Evolutionary conservation across 768 basidiomycete genomes (phyloP), one percentile per base, ranked within the genome.

Genomic region (Tricholoma saponaceum): DNA sequence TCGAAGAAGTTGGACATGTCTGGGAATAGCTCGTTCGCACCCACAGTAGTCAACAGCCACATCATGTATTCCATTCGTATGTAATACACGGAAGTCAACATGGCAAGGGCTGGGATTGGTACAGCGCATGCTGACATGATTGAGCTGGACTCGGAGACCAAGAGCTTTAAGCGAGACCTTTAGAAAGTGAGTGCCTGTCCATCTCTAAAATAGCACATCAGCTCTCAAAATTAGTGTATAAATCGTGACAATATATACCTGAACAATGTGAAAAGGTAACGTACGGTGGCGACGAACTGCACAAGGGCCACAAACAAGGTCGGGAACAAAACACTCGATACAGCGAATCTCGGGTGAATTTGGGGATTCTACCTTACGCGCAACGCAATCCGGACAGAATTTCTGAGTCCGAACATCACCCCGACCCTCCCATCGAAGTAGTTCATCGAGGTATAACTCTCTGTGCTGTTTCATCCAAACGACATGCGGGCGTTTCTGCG

Each of bases 1-100:
- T 20, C 62, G 56, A 32, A 70, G 60, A 0, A 70, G 56, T 43
- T 70, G 69, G 18, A 62, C 37, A 28, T 52, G 30, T 9, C 5
- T 39, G 1, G 51, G 35, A 30, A 41, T 9, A 20, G 7, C 30
- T 3, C 23, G 7, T 18, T 39, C 37, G 26, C 64, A 66, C 4
- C 55, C 52, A 50, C 63, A 66, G 43, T 54, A 62, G 5, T 58
- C 43, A 22, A 64, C 26, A 18, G 43, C 54, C 13, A 64, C 57
- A 1, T 56, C n/a, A 39, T 66, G 65, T 22, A 66, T 62, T 1
- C 62, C 61, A 46, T 66, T 61, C 43, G 51, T 57, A 32, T 66
- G 56, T 6, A 66, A 16, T 14, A 66, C 51, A n/a, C 33, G 23
- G 28, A 28, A 28, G 28, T 28, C 28, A 28, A 28, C 28, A 28